These are phyloP conservation scores for Wickerhamomyces queroliae DNA, from an alignment of 805 yeast genomes.

Conservation along the genomic window DNA sequence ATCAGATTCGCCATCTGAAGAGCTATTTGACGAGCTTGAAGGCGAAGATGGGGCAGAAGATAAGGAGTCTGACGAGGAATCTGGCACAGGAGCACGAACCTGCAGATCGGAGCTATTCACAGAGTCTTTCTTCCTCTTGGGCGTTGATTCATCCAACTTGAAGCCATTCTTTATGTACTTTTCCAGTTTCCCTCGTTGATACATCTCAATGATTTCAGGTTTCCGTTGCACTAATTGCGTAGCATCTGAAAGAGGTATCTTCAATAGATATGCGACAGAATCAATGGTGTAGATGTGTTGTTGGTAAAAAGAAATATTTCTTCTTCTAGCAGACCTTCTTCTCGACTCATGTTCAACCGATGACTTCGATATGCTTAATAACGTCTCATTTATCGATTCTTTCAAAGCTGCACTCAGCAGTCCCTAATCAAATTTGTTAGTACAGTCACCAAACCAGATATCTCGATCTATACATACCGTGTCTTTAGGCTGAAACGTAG, in stretches of 20 bases:
- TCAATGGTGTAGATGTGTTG: slow-evolving; percentile 23
- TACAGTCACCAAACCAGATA: too few species aligned
- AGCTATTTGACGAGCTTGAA: background rate
- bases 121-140: too few species aligned
- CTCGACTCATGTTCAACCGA: background rate
- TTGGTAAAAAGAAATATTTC: slow-evolving; percentile 17
- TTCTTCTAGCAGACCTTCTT: slow-evolving; percentile 9
- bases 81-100: too few species aligned
- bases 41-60: background rate
- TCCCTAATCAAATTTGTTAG: too few species aligned
- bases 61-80: background rate
- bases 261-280: slow-evolving; percentile 15
- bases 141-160: slow-evolving; percentile 1
- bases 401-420: too few species aligned
- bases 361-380: background rate
- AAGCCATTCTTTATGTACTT: slow-evolving; percentile 6
- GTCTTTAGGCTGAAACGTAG: background rate
- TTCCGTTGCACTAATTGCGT: slow-evolving; percentile 15
- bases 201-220: slow-evolving; percentile 21
- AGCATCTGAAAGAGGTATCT: slow-evolving; percentile 14
- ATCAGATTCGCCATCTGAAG: background rate
- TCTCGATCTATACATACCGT: slow-evolving; percentile 6
- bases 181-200: slow-evolving; percentile 20
- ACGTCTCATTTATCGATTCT: too few species aligned
- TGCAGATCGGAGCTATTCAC: too few species aligned